phyloP scores from a whole-genome alignment of 345 rosid genomes.

The Triadica sebifera region DNA sequence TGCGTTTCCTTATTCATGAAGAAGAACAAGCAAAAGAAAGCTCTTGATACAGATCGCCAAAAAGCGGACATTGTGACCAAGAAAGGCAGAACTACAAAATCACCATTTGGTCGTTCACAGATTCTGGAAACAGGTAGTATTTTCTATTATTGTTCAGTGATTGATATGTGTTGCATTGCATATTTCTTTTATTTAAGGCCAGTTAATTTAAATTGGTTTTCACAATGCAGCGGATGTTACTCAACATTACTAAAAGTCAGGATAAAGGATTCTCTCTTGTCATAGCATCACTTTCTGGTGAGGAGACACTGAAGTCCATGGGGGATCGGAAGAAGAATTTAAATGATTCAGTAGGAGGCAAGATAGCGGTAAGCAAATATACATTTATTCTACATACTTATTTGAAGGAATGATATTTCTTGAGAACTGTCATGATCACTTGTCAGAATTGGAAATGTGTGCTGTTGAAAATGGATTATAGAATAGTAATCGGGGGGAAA shows the following conservation, averaged over 20 bases:
- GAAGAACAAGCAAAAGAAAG: slow-evolving; percentile 36
- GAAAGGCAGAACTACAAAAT: slow-evolving; percentile 36
- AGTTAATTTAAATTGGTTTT: slow-evolving; percentile 19
- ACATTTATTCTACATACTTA: neutral
- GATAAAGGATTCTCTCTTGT: slow-evolving; percentile 32
- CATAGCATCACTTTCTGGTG: slow-evolving; percentile 19
- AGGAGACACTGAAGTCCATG: slow-evolving; percentile 24
- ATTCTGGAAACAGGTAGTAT: slow-evolving; percentile 25
- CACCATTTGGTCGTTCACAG: slow-evolving; percentile 25
- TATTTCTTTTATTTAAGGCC: slow-evolving; percentile 11
- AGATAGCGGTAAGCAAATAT: slow-evolving; percentile 33
- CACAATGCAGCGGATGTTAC: slow-evolving; percentile 17
- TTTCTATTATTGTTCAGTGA: neutral
- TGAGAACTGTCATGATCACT: no score
- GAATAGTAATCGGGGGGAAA: no score
- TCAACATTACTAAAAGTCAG: slow-evolving; percentile 18
- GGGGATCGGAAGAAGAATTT: slow-evolving; percentile 18
- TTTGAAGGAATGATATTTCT: no score
- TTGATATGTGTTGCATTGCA: neutral
- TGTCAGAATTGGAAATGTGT: neutral
- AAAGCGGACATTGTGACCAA: slow-evolving; percentile 29
- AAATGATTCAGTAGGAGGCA: slow-evolving; percentile 29
- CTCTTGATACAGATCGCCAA: slow-evolving; percentile 27
- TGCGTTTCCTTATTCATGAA: slow-evolving; percentile 19
- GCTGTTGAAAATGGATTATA: neutral